Base-by-base conservation (phyloP, 345 rosid genomes). In the thale cress (Arabidopsis thaliana) region DNA sequence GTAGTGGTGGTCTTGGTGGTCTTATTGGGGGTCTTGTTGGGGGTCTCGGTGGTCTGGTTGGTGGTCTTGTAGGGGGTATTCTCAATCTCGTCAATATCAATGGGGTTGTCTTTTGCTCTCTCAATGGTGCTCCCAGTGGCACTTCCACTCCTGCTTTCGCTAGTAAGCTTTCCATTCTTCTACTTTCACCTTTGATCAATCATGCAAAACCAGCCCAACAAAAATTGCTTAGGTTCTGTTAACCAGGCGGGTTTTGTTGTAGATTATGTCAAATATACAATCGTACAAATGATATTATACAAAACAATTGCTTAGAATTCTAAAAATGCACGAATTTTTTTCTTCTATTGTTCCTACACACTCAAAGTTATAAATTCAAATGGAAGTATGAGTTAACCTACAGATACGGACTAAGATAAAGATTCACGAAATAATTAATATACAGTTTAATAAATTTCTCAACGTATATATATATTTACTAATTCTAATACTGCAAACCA, bases 51-150 rank as follows among this genome's bases (percentile, higher is more conserved):
- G 85, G 89, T 5, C 69, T 84, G 72, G 59, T 88, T 84, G 92
- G 62, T 50, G 77, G 71, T 8, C 33, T 58, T 41, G 34, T 73
- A 23, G 87, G 86, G n/a, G 66, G 74, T 7, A 2, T 83, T 56
- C 79, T 84, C 5, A 83, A 83, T 16, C 65, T 84, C 77, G 68
- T 82, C 64, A 77, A 37, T 33, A 79, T 91, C 77, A 72, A 79
- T 36, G 93, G 91, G 10, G 74, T 75, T 23, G 1, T 91, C 4
- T 71, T 55, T 20, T 89, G 97, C 84, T 78, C 86, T 46, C 42
- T 33, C 75, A 82, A 81, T 71, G 86, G 85, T 42, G 66, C 71
- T 85, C 85, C 59, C 69, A 78, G 78, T 51, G 59, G 50, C 55
- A 57, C 45, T 55, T 66, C 78, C 4, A 50, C 77, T 71, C 77